phyloP scores from a whole-genome alignment of 257 asterid species.

The Salvia rosmarinus region DNA sequence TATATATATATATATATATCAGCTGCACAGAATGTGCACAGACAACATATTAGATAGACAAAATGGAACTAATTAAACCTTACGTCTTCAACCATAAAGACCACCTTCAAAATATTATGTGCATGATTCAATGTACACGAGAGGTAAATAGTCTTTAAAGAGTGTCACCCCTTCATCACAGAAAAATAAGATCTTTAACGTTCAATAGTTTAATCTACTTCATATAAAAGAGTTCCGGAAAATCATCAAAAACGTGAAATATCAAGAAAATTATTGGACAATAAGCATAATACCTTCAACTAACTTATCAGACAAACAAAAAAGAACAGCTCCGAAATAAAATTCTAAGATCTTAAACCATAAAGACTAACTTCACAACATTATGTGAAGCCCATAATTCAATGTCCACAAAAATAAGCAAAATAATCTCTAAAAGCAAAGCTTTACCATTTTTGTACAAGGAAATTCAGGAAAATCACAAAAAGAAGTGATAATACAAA shows the following conservation, averaged over 20 bases:
- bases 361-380: background rate
- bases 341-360: slow-evolving; percentile 3
- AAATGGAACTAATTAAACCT: background rate
- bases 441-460: background rate
- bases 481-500: background rate
- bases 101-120: background rate
- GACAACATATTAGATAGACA: background rate
- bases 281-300: background rate
- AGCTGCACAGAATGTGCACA: background rate
- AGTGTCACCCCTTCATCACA: too few species aligned
- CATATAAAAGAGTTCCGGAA: background rate
- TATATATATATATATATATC: too few species aligned
- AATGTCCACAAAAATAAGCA: background rate
- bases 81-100: slow-evolving; percentile 10
- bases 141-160: too few species aligned
- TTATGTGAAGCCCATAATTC: background rate
- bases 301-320: background rate
- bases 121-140: background rate
- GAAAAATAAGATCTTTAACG: background rate
- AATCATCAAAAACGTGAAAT: background rate
- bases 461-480: background rate
- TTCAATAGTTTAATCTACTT: background rate
- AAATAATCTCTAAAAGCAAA: background rate
- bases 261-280: too few species aligned
- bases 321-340: background rate